A percentile compares a stretch with the other conserved stretches of the same genome.
Conservation (phyloP, 2,329 filamentous ascomycete species). For the Plenodomus lindquistii region DNA sequence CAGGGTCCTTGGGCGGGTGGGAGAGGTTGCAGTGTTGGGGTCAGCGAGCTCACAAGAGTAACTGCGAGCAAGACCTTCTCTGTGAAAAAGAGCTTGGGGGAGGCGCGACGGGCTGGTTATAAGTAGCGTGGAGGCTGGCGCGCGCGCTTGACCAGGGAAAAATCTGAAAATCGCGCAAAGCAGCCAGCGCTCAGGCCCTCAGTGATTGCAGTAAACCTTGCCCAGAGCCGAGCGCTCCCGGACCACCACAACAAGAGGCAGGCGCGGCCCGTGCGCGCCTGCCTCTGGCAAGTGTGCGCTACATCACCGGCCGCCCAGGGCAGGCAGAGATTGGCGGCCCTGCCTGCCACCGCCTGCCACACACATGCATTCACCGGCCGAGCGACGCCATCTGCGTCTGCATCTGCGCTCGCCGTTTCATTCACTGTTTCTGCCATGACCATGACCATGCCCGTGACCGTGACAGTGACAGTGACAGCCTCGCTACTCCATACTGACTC, state of each 20-base stretch:
- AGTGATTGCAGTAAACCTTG: background rate
- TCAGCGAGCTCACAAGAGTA: conserved; percentile 33
- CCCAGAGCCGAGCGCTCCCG: conserved; percentile 13
- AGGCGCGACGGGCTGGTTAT: conserved; percentile 27
- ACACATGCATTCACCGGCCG: conserved; percentile 3
- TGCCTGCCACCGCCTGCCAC: background rate
- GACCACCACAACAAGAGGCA: background rate
- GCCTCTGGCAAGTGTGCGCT: conserved; percentile 3
- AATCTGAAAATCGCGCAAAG: conserved; percentile 6
- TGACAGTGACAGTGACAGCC: too few species aligned
- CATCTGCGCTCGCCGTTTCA: too few species aligned
- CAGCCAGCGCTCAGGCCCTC: background rate
- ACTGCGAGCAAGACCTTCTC: conserved; percentile 35
- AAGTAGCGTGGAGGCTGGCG: conserved; percentile 19
- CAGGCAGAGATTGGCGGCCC: conserved; percentile 14
- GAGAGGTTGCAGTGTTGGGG: conserved; percentile 19
- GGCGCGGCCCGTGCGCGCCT: conserved; percentile 11
- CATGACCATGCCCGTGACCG: too few species aligned
- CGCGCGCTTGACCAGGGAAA: conserved; percentile 27
- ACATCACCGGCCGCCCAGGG: conserved; percentile 14
- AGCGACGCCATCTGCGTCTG: background rate
- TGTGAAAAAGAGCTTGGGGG: conserved; percentile 22
- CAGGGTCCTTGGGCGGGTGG: conserved; percentile 23
- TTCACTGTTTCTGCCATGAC: too few species aligned
- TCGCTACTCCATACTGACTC: too few species aligned